phyloP scores from a whole-genome alignment of 1,284 basidiomycete genomes.

The Ustilago shanxiensis region DNA sequence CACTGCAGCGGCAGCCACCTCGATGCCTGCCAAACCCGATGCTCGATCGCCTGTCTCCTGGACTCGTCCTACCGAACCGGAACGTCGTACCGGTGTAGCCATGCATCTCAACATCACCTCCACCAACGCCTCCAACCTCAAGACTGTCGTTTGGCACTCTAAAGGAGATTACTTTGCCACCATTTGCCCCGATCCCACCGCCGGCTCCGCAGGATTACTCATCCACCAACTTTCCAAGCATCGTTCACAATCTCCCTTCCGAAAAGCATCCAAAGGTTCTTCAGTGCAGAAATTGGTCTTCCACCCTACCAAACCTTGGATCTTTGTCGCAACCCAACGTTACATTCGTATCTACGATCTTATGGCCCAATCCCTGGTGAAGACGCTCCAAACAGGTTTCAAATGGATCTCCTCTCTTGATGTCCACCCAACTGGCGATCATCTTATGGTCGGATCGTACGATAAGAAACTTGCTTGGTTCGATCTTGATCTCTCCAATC shows the following conservation, averaged over 20 bases:
- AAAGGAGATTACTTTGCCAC: conserved; percentile 96
- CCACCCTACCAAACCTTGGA: conserved; percentile 92
- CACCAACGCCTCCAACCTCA: conserved; percentile 78
- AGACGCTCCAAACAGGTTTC: conserved; percentile 91
- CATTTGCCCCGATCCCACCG: conserved; percentile 75
- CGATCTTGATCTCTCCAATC: conserved; percentile 92
- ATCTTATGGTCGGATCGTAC: conserved; percentile 95
- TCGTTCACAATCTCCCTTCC: conserved; percentile 97
- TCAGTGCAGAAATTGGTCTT: conserved; percentile 90
- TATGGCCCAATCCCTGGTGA: conserved; percentile 89
- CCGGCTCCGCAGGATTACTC: conserved; percentile 81
- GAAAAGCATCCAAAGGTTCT: conserved; percentile 83
- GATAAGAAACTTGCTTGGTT: conserved; percentile 99
- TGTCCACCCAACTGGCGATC: conserved; percentile 85
- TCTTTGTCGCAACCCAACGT: conserved; percentile 99
- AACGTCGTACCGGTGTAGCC: conserved; percentile 73
- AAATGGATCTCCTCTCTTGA: conserved; percentile 98
- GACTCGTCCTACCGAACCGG: conserved; percentile 72
- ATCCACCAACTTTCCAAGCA: conserved; percentile 94
- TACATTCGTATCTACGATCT: conserved; percentile 96
- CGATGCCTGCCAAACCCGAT: conserved; percentile 42
- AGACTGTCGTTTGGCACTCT: conserved; percentile 91
- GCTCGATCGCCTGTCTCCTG: conserved; percentile 72
- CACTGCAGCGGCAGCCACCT: conserved; percentile 52
- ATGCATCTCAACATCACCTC: conserved; percentile 56